Evolutionary conservation across 148 eudicot genomes (phyloP).

Genomic region (Euryodendron excelsum): DNA sequence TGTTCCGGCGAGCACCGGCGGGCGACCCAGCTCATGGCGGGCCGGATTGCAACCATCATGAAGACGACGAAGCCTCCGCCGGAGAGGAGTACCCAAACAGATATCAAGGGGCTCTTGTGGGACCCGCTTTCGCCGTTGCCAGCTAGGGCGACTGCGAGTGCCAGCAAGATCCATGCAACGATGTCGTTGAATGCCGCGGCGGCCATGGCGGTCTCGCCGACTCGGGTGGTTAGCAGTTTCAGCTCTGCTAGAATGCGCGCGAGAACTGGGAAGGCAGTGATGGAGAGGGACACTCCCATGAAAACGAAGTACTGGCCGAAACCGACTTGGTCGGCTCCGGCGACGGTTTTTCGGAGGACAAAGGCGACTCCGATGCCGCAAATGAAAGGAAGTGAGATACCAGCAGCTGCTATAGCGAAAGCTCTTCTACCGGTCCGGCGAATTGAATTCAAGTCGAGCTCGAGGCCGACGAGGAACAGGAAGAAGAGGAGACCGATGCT

Average conservation of each 20-base stretch:
- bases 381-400: constrained; percentile 38
- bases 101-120: constrained; percentile 41
- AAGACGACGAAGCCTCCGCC: constrained; percentile 40
- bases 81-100: constrained; percentile 46
- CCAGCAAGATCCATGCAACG: constrained; percentile 52
- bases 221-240: constrained; percentile 43
- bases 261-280: constrained; percentile 55
- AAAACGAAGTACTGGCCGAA: constrained; percentile 31
- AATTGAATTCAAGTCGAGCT: constrained; percentile 37
- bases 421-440: constrained; percentile 36
- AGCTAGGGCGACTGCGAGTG: constrained; percentile 49
- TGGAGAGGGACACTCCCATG: constrained; percentile 50
- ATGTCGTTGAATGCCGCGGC: constrained; percentile 59
- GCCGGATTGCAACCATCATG: constrained; percentile 41
- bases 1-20: constrained; percentile 34
- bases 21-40: constrained; percentile 41
- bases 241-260: constrained; percentile 57
- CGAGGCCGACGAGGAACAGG: constrained; percentile 48
- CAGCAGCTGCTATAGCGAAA: constrained; percentile 38
- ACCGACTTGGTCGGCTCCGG: constrained; percentile 33
- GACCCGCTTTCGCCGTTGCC: constrained; percentile 33
- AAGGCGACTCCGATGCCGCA: constrained; percentile 34
- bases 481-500: constrained; percentile 49
- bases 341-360: constrained; percentile 24
- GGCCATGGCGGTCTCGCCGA: constrained; percentile 56